Base-by-base conservation (phyloP, 169 alveolate genomes). In the Eimeria maxima region DNA sequence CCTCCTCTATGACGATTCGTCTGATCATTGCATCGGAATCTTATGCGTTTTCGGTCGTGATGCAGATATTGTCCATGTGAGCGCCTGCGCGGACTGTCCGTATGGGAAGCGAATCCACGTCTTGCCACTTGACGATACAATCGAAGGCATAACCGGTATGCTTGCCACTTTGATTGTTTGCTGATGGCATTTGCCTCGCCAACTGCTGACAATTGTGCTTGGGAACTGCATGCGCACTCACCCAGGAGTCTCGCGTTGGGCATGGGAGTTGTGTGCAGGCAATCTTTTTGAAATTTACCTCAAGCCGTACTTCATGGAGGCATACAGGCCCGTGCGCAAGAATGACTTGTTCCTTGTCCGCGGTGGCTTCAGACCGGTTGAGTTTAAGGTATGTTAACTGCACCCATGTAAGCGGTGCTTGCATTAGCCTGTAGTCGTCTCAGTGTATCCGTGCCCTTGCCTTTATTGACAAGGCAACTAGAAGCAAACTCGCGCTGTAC, bases 301-400 rank as follows among this genome's bases (percentile, higher is more conserved):
- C 95, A 99, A 99, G 97, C 99, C 99, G 2, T 99, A 99, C 97
- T 99, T 99, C 99, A 97, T 99, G 97, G 99, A 99, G 95, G 99
- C 99, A 81, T 99, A 99, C 97, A 96, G 99, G 95, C 99, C 99
- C 3, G 99, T 99, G 20, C 99, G 99, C 96, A 99, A 99, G 96
- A 99, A 99, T 22, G 99, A 99, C 96, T 98, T 99, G 71, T 99
- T 99, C 97, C 97, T 99, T 78, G 99, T 99, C 42, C 98, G 99
- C 88, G 99, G 99, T 4, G 99, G 99, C 38, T 99, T 99, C 98
- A 98, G 99, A 96, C 99, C 99, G 5, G 99, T 99, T 50, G 99
- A 99, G 97, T 99, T 99, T 98, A 99, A 99, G 98, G 97, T 91
- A 45, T 16, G 73, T 1, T 13, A 10, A 53, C 42, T 33, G 38